These are phyloP conservation scores for Syzygium aqueum DNA, from an alignment of 345 rosid species.

Conservation along the genomic window DNA sequence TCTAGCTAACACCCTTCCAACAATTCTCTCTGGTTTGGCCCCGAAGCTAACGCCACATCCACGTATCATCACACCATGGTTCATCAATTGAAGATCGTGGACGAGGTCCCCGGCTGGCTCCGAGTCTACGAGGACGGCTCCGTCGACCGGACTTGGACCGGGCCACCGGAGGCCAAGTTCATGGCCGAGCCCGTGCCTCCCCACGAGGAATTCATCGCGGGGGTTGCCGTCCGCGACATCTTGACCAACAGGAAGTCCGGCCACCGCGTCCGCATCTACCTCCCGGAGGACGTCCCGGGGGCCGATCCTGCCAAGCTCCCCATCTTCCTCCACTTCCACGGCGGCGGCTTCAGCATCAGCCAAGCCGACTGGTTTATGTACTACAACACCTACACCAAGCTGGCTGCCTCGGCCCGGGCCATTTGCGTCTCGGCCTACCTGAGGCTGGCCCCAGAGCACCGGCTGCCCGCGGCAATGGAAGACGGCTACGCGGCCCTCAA, in stretches of 20 bases:
- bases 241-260: conserved; percentile 16
- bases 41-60: too few species aligned
- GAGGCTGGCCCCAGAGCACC: conserved; percentile 35
- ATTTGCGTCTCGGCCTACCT: conserved; percentile 26
- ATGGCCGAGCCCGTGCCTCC: conserved; percentile 41
- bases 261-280: conserved; percentile 34
- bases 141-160: conserved; percentile 55
- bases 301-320: conserved; percentile 23
- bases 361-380: conserved; percentile 36
- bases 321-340: conserved; percentile 36
- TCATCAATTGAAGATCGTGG: conserved; percentile 15
- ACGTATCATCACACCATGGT: conserved; percentile 13
- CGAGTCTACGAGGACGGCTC: conserved; percentile 43
- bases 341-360: conserved; percentile 43
- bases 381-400: conserved; percentile 12
- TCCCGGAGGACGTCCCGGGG: conserved; percentile 13
- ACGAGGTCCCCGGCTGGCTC: conserved; percentile 69
- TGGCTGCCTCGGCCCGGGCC: conserved; percentile 21
- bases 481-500: conserved; percentile 30
- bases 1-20: background rate
- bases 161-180: conserved; percentile 56
- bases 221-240: conserved; percentile 45
- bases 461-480: conserved; percentile 32
- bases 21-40: background rate
- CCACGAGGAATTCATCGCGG: conserved; percentile 29